Conservation (phyloP, 306 rosid genomes). For the Quercus agrifolia region DNA sequence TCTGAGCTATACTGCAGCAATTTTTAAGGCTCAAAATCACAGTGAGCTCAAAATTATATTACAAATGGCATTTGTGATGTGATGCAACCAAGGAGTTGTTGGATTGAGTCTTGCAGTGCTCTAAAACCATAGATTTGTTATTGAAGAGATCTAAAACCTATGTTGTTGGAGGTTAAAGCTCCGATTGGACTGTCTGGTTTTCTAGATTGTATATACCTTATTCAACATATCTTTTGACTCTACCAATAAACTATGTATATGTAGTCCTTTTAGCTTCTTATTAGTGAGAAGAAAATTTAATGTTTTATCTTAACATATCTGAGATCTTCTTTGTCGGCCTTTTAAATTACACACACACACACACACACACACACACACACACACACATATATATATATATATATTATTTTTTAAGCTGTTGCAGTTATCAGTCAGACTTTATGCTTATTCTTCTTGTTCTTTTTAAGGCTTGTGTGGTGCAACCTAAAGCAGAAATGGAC, state of each 20-base stretch:
- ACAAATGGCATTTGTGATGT: not conserved
- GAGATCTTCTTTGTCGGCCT: not conserved
- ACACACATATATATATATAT: no score
- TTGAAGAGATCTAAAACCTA: not conserved
- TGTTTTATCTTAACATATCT: not conserved
- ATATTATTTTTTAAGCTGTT: not conserved
- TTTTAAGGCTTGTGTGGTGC: conserved; percentile 79
- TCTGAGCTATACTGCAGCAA: not conserved
- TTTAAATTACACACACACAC: not conserved
- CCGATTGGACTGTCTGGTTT: not conserved
- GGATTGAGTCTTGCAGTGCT: not conserved
- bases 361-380: no score
- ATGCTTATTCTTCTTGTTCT: not conserved
- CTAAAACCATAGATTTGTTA: not conserved
- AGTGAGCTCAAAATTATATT: not conserved
- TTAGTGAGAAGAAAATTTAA: not conserved
- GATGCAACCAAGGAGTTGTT: not conserved
- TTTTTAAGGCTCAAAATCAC: not conserved
- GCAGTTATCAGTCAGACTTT: not conserved
- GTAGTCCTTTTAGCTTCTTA: not conserved
- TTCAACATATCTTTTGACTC: not conserved
- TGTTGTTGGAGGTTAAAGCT: not conserved
- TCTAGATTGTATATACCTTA: not conserved
- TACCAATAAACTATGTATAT: not conserved
- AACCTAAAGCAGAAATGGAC: conserved; percentile 95